Conservation (phyloP, 176 grass and related monocot genomes). For the Musa beccarii region DNA sequence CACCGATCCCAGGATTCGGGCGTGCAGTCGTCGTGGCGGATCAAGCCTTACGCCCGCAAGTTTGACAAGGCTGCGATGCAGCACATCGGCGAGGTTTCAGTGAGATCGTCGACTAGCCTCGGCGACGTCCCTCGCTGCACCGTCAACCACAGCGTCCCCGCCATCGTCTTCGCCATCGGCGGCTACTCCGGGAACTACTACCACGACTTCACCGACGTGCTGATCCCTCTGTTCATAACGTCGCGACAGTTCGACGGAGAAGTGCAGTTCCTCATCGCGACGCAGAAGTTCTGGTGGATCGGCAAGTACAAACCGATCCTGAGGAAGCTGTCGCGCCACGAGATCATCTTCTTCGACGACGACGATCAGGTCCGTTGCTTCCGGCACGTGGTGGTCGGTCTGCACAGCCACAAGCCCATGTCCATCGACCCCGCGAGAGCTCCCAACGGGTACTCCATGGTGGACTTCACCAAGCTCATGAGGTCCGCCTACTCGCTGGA, state of each 20-base stretch:
- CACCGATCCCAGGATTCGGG: neutral
- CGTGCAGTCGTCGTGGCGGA: constrained; percentile 31
- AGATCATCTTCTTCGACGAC: constrained; percentile 53
- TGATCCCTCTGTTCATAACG: constrained; percentile 82
- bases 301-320: constrained; percentile 58
- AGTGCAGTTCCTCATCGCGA: constrained; percentile 72
- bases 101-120: constrained; percentile 27
- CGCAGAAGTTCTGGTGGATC: constrained; percentile 67
- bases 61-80: constrained; percentile 62
- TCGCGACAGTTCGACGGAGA: constrained; percentile 85
- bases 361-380: constrained; percentile 64
- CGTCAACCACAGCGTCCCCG: constrained; percentile 51
- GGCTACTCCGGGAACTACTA: constrained; percentile 89
- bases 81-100: constrained; percentile 46
- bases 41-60: constrained; percentile 83
- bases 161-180: constrained; percentile 58
- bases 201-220: constrained; percentile 82
- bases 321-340: constrained; percentile 56
- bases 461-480: constrained; percentile 81
- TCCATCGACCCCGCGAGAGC: constrained; percentile 63
- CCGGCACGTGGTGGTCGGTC: constrained; percentile 63
- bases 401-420: constrained; percentile 80
- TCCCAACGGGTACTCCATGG: constrained; percentile 73
- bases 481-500: constrained; percentile 44
- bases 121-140: constrained; percentile 50